These are phyloP conservation scores for Byssothecium circinans DNA, from an alignment of 2,329 filamentous ascomycete species.

Conservation along the genomic window DNA sequence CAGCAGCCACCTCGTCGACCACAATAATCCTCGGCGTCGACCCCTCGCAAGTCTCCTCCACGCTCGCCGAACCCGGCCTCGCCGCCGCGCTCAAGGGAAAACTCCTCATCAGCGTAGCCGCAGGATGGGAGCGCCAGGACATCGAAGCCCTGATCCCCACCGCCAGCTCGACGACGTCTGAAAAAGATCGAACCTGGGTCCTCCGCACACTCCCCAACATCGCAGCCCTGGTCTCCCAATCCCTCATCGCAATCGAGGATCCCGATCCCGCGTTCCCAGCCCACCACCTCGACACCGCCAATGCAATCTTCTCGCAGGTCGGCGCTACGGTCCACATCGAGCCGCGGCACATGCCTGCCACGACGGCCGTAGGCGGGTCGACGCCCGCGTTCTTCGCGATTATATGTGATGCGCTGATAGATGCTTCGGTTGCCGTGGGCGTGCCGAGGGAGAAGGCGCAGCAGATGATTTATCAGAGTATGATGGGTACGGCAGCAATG, in stretches of 20 bases:
- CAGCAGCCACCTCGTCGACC: slow-evolving; percentile 41
- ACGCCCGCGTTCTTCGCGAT: slow-evolving; percentile 38
- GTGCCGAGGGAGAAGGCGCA: slow-evolving; percentile 28
- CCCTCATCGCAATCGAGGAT: slow-evolving; percentile 41
- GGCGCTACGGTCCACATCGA: slow-evolving; percentile 25
- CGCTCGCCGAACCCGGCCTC: slow-evolving; percentile 45
- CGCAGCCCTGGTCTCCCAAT: slow-evolving; percentile 48
- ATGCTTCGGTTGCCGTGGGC: slow-evolving; percentile 34
- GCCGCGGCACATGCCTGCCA: slow-evolving; percentile 28
- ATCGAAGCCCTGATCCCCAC: slow-evolving; percentile 44
- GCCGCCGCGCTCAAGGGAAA: slow-evolving; percentile 47
- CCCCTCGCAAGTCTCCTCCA: slow-evolving; percentile 47
- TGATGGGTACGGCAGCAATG: slow-evolving; percentile 34
- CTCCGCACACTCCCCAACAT: slow-evolving; percentile 51
- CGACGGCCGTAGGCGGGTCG: slow-evolving; percentile 33
- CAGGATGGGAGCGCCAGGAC: slow-evolving; percentile 51
- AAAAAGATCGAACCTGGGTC: slow-evolving; percentile 32
- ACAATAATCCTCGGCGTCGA: slow-evolving; percentile 53
- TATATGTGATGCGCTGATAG: slow-evolving; percentile 35
- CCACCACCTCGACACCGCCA: slow-evolving; percentile 17
- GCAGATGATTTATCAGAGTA: slow-evolving; percentile 36
- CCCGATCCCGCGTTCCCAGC: slow-evolving; percentile 20
- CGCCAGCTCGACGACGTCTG: slow-evolving; percentile 5
- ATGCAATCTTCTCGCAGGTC: slow-evolving; percentile 27
- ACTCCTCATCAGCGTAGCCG: slow-evolving; percentile 55